Evolutionary conservation across 2,329 filamentous ascomycete genomes (phyloP).

Genomic region (Fulvia fulva): DNA sequence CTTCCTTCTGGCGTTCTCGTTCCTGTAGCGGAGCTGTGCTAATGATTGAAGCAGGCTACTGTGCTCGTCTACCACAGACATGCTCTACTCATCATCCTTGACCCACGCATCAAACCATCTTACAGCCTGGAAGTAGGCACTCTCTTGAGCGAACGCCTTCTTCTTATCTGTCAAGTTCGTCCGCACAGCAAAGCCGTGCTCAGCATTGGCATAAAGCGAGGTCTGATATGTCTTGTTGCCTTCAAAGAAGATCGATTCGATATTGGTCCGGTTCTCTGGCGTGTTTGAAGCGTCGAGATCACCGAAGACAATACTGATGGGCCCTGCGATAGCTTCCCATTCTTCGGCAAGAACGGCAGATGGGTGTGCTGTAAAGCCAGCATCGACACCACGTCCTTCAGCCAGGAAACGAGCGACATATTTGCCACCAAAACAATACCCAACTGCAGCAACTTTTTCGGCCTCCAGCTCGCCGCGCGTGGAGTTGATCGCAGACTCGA

Average conservation of each 20-base stretch:
- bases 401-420: constrained; percentile 64
- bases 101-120: constrained; percentile 36
- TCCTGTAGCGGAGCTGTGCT: not conserved
- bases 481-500: constrained; percentile 38
- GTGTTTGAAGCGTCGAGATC: constrained; percentile 18
- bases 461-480: constrained; percentile 51
- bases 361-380: constrained; percentile 67
- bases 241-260: constrained; percentile 27
- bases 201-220: constrained; percentile 31
- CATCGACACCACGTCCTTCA: constrained; percentile 52
- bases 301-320: constrained; percentile 58
- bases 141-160: constrained; percentile 35
- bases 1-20: not conserved
- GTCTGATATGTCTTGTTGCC: constrained; percentile 34
- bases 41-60: not conserved
- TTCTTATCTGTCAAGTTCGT: constrained; percentile 28
- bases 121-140: constrained; percentile 33
- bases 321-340: constrained; percentile 61
- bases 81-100: constrained; percentile 15
- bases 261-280: constrained; percentile 20
- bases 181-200: constrained; percentile 35
- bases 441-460: constrained; percentile 60
- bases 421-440: constrained; percentile 76
- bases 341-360: constrained; percentile 64
- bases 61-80: not conserved